A percentile compares a stretch with the other conserved stretches of the same genome.
Evolutionary conservation across 805 yeast species (phyloP).

Genomic region (Candida ortonii): DNA sequence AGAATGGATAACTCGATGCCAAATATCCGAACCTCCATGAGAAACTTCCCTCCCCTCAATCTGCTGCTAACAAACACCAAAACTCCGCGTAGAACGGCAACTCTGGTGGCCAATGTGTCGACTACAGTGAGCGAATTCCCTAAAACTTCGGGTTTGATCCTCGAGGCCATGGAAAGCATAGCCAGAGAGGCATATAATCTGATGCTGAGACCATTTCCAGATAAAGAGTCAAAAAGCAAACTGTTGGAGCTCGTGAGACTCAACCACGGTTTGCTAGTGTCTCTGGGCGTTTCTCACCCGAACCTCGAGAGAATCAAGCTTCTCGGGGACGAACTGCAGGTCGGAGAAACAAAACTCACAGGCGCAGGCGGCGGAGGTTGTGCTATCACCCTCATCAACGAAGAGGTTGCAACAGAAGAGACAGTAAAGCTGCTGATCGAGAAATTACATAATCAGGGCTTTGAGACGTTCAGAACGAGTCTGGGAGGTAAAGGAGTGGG

Average conservation of each 20-base stretch:
- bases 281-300: constrained; percentile 92
- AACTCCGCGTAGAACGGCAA: constrained; percentile 85
- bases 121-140: constrained; percentile 52
- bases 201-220: constrained; percentile 53
- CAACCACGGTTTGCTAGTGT: constrained; percentile 82
- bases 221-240: constrained; percentile 36
- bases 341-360: constrained; percentile 91
- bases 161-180: constrained; percentile 74
- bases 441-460: constrained; percentile 47
- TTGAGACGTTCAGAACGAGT: constrained; percentile 71
- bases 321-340: constrained; percentile 54
- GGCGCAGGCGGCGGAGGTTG: constrained; percentile 99
- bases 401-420: constrained; percentile 36
- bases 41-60: constrained; percentile 69
- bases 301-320: constrained; percentile 73
- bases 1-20: constrained; percentile 56
- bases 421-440: constrained; percentile 35
- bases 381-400: constrained; percentile 78
- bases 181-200: constrained; percentile 70
- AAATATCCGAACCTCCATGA: constrained; percentile 62
- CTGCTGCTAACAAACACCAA: constrained; percentile 79
- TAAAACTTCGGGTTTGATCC: constrained; percentile 49
- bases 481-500: constrained; percentile 93
- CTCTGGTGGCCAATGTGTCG: constrained; percentile 75
- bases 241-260: constrained; percentile 66